Evolutionary conservation across 164 flowering plant species (phyloP).

Genomic region (Tetracentron sinense): DNA sequence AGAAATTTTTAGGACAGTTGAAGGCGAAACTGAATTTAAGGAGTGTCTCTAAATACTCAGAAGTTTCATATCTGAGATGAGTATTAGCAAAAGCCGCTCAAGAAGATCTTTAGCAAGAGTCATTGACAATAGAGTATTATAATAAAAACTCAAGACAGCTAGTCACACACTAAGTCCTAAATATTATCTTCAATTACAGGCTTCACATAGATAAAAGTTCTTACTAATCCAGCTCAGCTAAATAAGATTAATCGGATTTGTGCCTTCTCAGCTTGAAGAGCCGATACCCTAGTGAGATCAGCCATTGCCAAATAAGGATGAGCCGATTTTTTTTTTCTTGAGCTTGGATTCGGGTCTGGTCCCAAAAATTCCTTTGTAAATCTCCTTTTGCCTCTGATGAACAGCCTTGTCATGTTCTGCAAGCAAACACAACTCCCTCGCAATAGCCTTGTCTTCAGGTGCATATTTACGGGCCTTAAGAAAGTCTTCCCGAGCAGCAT

Average conservation of each 20-base stretch:
- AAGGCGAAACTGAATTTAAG: no score
- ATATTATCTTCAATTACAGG: background rate
- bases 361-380: background rate
- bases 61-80: no score
- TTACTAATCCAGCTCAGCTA: background rate
- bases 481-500: background rate
- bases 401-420: background rate
- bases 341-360: background rate
- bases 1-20: no score
- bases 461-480: slow-evolving; percentile 1
- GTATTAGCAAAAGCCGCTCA: no score
- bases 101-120: no score
- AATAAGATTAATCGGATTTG: background rate
- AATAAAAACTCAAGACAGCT: no score
- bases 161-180: no score
- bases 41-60: no score
- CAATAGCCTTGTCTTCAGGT: background rate
- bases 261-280: background rate
- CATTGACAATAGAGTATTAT: no score
- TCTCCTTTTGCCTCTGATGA: background rate
- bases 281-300: background rate
- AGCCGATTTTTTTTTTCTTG: background rate
- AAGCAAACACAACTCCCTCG: background rate
- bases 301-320: background rate
- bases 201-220: background rate